Conservation (phyloP, 345 rosid genomes). For the Pistacia integerrima region DNA sequence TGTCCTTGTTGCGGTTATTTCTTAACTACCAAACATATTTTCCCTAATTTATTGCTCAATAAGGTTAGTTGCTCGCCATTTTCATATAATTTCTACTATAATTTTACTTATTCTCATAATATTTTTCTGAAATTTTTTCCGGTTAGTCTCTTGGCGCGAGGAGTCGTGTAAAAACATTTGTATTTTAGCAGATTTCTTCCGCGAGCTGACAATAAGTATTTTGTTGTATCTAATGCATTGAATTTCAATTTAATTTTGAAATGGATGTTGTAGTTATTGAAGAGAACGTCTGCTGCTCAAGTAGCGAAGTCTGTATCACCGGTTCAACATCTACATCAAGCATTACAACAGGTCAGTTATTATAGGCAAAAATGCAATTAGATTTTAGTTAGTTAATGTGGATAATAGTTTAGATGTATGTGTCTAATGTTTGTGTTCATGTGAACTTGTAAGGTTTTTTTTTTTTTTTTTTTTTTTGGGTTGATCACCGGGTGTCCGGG, state of each 20-base stretch:
- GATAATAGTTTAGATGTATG: background rate
- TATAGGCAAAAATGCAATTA: background rate
- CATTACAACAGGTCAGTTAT: constrained; percentile 51
- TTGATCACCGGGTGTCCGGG: too few species aligned
- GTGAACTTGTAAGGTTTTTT: background rate
- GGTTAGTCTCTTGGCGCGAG: too few species aligned
- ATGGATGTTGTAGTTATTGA: constrained; percentile 40
- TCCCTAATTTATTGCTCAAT: constrained; percentile 52
- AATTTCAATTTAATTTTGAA: constrained; percentile 1
- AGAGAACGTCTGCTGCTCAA: constrained; percentile 48
- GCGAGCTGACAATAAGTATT: too few species aligned
- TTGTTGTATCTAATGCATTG: background rate
- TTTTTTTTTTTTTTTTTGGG: too few species aligned
- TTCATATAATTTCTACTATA: background rate
- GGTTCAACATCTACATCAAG: constrained; percentile 40
- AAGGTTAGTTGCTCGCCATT: constrained; percentile 34
- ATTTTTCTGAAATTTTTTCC: too few species aligned
- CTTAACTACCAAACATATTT: constrained; percentile 45
- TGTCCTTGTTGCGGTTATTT: constrained; percentile 58
- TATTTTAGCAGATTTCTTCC: too few species aligned
- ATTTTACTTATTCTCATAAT: too few species aligned
- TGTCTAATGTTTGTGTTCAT: background rate
- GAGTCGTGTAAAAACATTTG: too few species aligned
- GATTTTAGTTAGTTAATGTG: background rate
- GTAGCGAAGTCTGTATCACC: constrained; percentile 46